Evolutionary conservation across 495 filamentous ascomycete genomes (phyloP).

Genomic region (Pyronema domesticum): DNA sequence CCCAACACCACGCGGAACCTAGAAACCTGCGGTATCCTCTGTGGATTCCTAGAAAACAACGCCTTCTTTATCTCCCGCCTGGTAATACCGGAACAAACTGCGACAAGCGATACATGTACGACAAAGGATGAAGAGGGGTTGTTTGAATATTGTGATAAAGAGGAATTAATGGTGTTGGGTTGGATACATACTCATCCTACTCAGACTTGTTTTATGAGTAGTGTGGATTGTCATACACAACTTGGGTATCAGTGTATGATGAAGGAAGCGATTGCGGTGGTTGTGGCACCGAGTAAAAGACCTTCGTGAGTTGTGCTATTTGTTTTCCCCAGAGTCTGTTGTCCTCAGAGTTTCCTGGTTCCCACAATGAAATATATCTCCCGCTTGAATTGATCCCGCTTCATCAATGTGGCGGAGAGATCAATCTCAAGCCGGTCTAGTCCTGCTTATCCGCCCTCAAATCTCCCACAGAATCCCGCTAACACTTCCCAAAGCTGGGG

Average conservation of each 20-base stretch:
- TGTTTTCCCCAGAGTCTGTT: no score
- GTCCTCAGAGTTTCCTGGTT: no score
- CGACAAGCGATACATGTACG: constrained; percentile 84
- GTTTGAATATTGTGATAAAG: constrained; percentile 69
- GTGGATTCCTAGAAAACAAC: constrained; percentile 77
- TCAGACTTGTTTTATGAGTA: constrained; percentile 96
- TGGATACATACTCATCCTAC: constrained; percentile 98
- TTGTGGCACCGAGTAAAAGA: constrained; percentile 69
- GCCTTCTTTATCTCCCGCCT: constrained; percentile 77
- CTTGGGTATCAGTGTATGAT: constrained; percentile 85
- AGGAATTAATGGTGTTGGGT: constrained; percentile 76
- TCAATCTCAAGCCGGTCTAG: no score
- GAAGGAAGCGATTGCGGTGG: constrained; percentile 87
- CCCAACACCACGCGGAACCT: constrained; percentile 63
- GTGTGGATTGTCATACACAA: constrained; percentile 82
- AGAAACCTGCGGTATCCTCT: constrained; percentile 88
- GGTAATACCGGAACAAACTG: constrained; percentile 76
- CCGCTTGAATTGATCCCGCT: no score
- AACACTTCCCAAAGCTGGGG: constrained; percentile 50
- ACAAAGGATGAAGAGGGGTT: constrained; percentile 67
- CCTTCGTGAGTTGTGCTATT: constrained; percentile 51
- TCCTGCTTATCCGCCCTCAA: no score
- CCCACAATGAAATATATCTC: no score
- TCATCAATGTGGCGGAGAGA: no score
- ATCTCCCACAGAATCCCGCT: no score